phyloP scores from a whole-genome alignment of 2,329 filamentous ascomycete genomes.

The Verticillium isaacii region DNA sequence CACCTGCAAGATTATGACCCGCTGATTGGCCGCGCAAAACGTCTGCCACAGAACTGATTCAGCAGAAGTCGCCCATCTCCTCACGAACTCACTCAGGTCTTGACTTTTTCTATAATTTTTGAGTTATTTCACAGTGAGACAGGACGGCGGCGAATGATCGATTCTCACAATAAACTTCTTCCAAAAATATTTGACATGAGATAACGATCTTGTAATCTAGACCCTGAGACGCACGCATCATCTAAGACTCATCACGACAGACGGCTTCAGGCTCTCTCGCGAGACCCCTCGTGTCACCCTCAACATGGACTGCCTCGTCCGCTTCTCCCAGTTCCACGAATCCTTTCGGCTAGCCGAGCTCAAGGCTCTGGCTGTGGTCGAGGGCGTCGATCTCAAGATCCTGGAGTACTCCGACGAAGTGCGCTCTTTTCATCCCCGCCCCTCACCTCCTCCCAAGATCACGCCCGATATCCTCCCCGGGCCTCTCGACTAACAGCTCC shows the following conservation, averaged over 20 bases:
- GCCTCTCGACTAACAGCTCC: conserved; percentile 4
- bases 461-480: neutral
- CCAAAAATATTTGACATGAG: neutral
- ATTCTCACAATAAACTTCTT: neutral
- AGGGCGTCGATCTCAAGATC: conserved; percentile 64
- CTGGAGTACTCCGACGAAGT: conserved; percentile 72
- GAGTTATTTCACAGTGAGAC: neutral
- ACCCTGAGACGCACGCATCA: neutral
- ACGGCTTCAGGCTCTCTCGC: neutral
- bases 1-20: neutral
- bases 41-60: neutral
- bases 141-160: neutral
- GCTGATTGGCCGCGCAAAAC: neutral
- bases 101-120: neutral
- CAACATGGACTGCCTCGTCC: conserved; percentile 74
- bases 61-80: neutral
- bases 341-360: conserved; percentile 86
- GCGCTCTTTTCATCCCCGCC: conserved; percentile 27
- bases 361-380: conserved; percentile 68
- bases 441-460: neutral
- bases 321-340: conserved; percentile 85
- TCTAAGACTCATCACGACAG: neutral
- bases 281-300: neutral
- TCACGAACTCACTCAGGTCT: neutral
- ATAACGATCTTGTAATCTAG: neutral